These are phyloP conservation scores for Pleodorina starrii DNA, from an alignment of 139 green algal species.

Conservation along the genomic window DNA sequence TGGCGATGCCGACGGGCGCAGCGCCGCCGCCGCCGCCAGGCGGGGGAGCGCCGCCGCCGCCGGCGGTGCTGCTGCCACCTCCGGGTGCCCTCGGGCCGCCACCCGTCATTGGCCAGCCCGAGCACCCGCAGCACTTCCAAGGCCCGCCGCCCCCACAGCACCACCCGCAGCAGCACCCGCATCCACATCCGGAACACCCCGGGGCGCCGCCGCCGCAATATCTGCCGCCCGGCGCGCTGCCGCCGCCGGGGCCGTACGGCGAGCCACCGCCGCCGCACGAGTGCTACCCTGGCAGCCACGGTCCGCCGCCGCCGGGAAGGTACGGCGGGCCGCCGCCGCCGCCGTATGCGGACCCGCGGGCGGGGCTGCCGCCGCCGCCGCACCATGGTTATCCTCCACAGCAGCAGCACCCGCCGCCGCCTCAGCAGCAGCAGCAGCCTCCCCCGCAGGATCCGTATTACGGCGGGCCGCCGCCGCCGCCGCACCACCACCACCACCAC, in stretches of 20 bases:
- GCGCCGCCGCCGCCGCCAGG: neutral
- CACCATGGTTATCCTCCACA: neutral
- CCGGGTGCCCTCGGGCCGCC: neutral
- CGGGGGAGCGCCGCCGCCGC: neutral
- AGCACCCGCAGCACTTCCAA: neutral
- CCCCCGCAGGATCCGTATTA: constrained; percentile 17
- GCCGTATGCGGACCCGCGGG: neutral
- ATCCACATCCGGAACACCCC: neutral
- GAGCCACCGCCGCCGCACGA: constrained; percentile 34
- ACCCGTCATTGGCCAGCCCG: neutral
- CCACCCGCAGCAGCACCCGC: neutral
- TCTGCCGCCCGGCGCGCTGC: neutral
- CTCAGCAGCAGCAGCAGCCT: neutral
- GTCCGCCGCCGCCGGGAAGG: neutral
- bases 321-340: neutral
- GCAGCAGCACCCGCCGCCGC: neutral
- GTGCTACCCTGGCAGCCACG: neutral
- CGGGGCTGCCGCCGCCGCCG: neutral
- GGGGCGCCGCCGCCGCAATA: neutral
- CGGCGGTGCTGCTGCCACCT: neutral
- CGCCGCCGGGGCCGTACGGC: neutral
- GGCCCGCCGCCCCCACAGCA: constrained; percentile 4
- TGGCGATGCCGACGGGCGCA: constrained; percentile 2
- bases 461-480: neutral
- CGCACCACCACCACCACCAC: neutral